These are phyloP conservation scores for Scheffersomyces lignosus DNA, from an alignment of 805 yeast genomes.

Conservation along the genomic window DNA sequence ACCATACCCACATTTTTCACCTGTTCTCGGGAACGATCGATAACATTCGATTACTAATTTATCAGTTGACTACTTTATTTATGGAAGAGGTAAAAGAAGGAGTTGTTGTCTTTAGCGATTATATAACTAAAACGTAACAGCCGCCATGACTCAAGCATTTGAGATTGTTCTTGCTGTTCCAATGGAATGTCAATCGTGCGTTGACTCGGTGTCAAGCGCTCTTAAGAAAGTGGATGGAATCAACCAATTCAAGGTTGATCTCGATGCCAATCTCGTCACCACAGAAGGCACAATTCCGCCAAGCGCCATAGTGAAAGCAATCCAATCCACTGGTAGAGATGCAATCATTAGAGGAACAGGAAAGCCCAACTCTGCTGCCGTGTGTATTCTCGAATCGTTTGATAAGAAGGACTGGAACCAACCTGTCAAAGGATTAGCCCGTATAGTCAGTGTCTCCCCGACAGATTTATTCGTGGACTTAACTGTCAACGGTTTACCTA, in stretches of 20 bases:
- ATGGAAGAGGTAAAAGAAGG: too few relatives aligned
- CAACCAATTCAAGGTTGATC: slow-evolving; percentile 52
- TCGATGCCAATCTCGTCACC: slow-evolving; percentile 59
- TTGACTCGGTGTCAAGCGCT: slow-evolving; percentile 55
- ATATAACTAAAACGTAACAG: too few relatives aligned
- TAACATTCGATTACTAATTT: too few relatives aligned
- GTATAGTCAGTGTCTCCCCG: slow-evolving; percentile 69
- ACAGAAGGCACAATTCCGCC: slow-evolving; percentile 77
- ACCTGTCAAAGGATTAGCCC: slow-evolving; percentile 83
- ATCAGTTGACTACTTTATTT: too few relatives aligned
- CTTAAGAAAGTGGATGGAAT: slow-evolving; percentile 54
- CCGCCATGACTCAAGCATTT: slow-evolving; percentile 21
- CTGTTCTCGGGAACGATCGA: too few relatives aligned
- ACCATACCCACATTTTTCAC: too few relatives aligned
- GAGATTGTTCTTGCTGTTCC: slow-evolving; percentile 85
- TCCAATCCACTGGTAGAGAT: slow-evolving; percentile 77
- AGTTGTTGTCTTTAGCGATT: too few relatives aligned
- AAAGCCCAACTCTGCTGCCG: slow-evolving; percentile 83
- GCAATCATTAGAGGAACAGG: slow-evolving; percentile 94
- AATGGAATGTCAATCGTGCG: slow-evolving; percentile 75
- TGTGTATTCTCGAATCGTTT: slow-evolving; percentile 80
- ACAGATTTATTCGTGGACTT: slow-evolving; percentile 67
- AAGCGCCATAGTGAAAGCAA: slow-evolving; percentile 62
- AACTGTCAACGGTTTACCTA: slow-evolving; percentile 69
- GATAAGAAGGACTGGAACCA: slow-evolving; percentile 42